Conservation (phyloP, 768 basidiomycete genomes). For the Mycena filopes region DNA sequence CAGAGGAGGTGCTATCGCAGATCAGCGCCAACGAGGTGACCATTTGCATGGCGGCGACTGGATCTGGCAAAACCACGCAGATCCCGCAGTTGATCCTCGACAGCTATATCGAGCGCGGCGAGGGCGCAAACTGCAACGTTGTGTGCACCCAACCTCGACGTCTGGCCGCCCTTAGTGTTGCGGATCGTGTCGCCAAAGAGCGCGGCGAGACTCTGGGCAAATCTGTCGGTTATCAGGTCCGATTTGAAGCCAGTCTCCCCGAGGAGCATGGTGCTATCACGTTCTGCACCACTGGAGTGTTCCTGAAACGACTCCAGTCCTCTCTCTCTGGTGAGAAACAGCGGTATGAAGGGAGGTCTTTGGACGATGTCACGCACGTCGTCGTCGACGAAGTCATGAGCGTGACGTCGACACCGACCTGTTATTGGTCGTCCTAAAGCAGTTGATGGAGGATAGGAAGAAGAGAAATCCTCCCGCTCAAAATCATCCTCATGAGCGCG, state of each 20-base stretch:
- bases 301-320: conserved; percentile 87
- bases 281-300: conserved; percentile 93
- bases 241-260: conserved; percentile 87
- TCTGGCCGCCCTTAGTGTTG: conserved; percentile 91
- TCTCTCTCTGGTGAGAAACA: conserved; percentile 61
- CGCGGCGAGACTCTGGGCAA: conserved; percentile 77
- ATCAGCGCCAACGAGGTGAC: conserved; percentile 85
- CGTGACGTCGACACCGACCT: conserved; percentile 94
- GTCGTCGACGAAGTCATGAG: conserved; percentile 98
- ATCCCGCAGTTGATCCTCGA: conserved; percentile 94
- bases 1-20: conserved; percentile 72
- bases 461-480: conserved; percentile 76
- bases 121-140: conserved; percentile 88
- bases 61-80: conserved; percentile 95
- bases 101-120: conserved; percentile 77
- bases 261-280: conserved; percentile 86
- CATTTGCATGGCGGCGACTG: conserved; percentile 89
- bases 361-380: conserved; percentile 90
- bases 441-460: conserved; percentile 79
- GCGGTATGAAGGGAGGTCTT: conserved; percentile 44
- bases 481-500: conserved; percentile 94
- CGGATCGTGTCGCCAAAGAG: conserved; percentile 91
- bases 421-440: conserved; percentile 88
- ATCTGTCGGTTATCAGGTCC: conserved; percentile 90
- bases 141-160: conserved; percentile 94